Evolutionary conservation across 495 filamentous ascomycete genomes (phyloP).

Genomic region (Penicillium subrubescens): DNA sequence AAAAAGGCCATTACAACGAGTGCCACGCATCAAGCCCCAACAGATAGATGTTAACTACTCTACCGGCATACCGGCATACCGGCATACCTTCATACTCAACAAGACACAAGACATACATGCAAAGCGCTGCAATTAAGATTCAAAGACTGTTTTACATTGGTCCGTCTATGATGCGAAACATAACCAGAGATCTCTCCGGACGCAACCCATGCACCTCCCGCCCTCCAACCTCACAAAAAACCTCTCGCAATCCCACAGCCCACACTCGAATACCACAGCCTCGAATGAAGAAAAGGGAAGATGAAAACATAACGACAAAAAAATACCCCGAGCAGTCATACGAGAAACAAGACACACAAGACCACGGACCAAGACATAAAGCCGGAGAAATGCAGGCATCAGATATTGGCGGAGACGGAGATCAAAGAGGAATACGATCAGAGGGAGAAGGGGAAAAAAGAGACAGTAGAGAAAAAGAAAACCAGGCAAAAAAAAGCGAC

Average conservation of each 20-base stretch:
- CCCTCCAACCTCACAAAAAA: constrained; percentile 15
- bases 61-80: no score
- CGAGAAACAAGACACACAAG: constrained; percentile 7
- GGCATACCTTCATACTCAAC: neutral
- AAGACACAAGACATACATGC: neutral
- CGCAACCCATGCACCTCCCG: constrained; percentile 33
- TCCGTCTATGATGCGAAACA: constrained; percentile 49
- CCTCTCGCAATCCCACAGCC: constrained; percentile 18
- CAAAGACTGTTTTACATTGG: constrained; percentile 49
- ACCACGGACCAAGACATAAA: constrained; percentile 32
- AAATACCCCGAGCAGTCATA: neutral
- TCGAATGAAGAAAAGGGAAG: constrained; percentile 22
- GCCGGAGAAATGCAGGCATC: constrained; percentile 37
- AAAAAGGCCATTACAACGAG: no score
- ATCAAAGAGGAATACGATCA: constrained; percentile 4
- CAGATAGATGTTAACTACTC: no score
- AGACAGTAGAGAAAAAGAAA: neutral
- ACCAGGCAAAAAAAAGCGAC: constrained; percentile 28
- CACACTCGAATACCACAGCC: constrained; percentile 23
- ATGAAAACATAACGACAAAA: constrained; percentile 1
- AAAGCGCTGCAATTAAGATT: constrained; percentile 18
- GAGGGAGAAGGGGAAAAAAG: neutral
- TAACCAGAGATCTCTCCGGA: constrained; percentile 37
- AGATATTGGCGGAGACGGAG: constrained; percentile 26
- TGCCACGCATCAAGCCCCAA: no score